Evolutionary conservation across 345 rosid genomes (phyloP).

Genomic region (Zanthoxylum bungeanum): DNA sequence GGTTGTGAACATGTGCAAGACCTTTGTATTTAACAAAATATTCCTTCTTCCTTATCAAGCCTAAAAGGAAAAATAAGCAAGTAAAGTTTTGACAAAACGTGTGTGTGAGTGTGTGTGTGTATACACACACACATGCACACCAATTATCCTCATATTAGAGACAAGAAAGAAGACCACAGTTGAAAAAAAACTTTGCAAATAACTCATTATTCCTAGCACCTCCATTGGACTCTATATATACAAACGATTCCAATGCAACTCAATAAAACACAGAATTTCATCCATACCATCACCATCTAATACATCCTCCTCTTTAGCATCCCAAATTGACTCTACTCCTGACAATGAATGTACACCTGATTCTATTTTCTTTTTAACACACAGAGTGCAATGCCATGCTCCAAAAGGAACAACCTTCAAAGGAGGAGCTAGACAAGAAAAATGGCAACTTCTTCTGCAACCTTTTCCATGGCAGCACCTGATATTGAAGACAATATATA

Average conservation of each 20-base stretch:
- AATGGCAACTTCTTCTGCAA: slow-evolving; percentile 46
- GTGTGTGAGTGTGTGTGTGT: too few relatives aligned
- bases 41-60: slow-evolving; percentile 31
- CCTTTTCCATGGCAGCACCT: slow-evolving; percentile 55
- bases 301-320: slow-evolving; percentile 36
- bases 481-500: slow-evolving; percentile 11
- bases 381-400: slow-evolving; percentile 47
- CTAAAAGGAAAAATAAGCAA: slow-evolving; percentile 18
- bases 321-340: slow-evolving; percentile 50
- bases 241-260: not conserved
- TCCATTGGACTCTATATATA: not conserved
- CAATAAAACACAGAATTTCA: not conserved
- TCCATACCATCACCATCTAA: slow-evolving; percentile 36
- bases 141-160: not conserved
- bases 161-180: not conserved
- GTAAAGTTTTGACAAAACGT: too few relatives aligned
- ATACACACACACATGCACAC: too few relatives aligned
- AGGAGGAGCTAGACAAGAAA: slow-evolving; percentile 46
- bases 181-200: not conserved
- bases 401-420: slow-evolving; percentile 37
- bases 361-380: slow-evolving; percentile 42
- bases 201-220: not conserved
- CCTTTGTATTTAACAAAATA: too few relatives aligned
- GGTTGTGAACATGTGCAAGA: slow-evolving; percentile 59
- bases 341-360: slow-evolving; percentile 43